A percentile compares a stretch with the other conserved stretches of the same genome.
Conservation (phyloP, 352 stramenopile species). For the Pythium phragmitis region DNA sequence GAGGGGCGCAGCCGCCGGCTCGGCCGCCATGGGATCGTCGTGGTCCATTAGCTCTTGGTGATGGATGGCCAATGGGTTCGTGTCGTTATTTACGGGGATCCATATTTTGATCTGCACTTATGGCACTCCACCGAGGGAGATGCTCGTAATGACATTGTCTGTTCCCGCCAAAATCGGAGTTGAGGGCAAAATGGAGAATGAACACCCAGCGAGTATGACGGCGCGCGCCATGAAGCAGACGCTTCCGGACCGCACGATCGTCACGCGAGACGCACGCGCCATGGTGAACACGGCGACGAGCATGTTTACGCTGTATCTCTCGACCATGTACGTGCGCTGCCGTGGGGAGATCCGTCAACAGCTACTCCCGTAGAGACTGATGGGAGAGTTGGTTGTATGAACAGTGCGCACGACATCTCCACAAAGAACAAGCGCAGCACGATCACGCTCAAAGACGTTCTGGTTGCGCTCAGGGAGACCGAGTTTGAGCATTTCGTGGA, state of each 20-base stretch:
- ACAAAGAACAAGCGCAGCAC: conserved; percentile 73
- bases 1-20: conserved; percentile 11
- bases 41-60: background rate
- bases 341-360: no score
- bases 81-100: conserved; percentile 16
- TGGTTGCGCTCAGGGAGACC: conserved; percentile 64
- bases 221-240: conserved; percentile 63
- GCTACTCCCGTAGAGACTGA: no score
- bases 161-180: conserved; percentile 29
- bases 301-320: conserved; percentile 81
- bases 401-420: conserved; percentile 65
- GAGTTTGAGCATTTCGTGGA: conserved; percentile 79
- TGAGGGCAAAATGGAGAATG: conserved; percentile 55
- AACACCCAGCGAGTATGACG: conserved; percentile 66
- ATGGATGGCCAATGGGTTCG: conserved; percentile 1
- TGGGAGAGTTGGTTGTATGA: no score
- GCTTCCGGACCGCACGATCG: conserved; percentile 61
- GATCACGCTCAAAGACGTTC: conserved; percentile 73
- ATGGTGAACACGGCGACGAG: conserved; percentile 72
- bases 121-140: conserved; percentile 8
- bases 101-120: conserved; percentile 2
- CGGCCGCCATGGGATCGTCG: conserved; percentile 4
- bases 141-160: conserved; percentile 11
- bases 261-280: conserved; percentile 64
- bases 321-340: conserved; percentile 48